phyloP scores from a whole-genome alignment of 129 eudicot genomes.

The Lonicera japonica region DNA sequence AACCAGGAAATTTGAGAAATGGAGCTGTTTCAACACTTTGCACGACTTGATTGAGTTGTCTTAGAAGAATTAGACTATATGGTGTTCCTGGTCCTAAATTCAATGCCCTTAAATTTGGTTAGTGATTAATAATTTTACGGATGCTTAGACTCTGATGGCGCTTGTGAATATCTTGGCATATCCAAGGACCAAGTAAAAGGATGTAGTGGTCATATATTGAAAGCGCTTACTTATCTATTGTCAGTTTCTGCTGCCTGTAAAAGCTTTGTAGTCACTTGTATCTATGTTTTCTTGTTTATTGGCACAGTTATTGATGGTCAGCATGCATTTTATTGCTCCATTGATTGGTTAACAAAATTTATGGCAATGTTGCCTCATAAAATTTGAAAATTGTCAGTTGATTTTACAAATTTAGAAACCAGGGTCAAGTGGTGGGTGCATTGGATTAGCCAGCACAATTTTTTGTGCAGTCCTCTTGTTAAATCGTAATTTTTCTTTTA shows the following conservation, averaged over 20 bases:
- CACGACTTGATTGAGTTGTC: neutral
- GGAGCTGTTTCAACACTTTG: neutral
- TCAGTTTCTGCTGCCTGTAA: too few species aligned
- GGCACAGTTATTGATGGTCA: neutral
- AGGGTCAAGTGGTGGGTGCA: too few species aligned
- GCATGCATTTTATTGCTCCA: neutral
- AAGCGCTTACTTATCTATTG: too few species aligned
- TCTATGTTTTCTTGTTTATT: too few species aligned
- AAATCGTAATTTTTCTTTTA: neutral
- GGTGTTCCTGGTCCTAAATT: neutral
- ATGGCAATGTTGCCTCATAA: neutral
- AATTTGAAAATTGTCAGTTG: neutral
- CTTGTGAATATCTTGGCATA: too few species aligned
- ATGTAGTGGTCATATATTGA: too few species aligned
- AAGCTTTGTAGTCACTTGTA: neutral
- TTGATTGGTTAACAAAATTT: neutral
- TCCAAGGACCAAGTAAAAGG: too few species aligned
- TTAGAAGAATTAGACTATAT: neutral
- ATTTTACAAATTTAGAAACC: neutral
- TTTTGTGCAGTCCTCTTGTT: neutral
- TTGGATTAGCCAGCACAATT: too few species aligned
- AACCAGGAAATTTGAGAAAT: neutral
- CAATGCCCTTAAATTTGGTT: neutral
- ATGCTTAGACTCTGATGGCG: too few species aligned
- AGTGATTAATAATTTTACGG: neutral